Percentiles rank a stretch among this genome's conserved stretches.
Conservation (phyloP, 805 yeast genomes). For the Limtongia smithiae region DNA sequence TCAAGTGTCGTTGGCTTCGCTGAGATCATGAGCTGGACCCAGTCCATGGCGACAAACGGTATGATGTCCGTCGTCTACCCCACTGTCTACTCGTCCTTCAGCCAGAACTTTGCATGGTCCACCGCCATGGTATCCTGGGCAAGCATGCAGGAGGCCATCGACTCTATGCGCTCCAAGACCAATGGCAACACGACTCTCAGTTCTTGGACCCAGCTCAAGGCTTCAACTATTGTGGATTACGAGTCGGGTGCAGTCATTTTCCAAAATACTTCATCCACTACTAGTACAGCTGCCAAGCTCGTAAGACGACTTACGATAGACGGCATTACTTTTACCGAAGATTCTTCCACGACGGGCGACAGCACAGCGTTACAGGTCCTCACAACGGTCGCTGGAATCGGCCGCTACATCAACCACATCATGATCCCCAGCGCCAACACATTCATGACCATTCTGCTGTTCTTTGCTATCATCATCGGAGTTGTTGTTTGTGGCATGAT, state of each 20-base stretch:
- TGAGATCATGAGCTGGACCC: slow-evolving; percentile 35
- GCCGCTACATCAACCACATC: slow-evolving; percentile 34
- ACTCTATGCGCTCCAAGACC: slow-evolving; percentile 32
- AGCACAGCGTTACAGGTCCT: slow-evolving; percentile 16
- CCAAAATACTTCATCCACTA: slow-evolving; percentile 1
- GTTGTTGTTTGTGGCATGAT: slow-evolving; percentile 29
- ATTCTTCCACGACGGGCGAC: slow-evolving; percentile 3
- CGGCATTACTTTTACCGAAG: slow-evolving; percentile 14
- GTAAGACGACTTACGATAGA: slow-evolving; percentile 10
- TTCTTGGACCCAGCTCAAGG: slow-evolving; percentile 19
- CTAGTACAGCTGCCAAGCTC: slow-evolving; percentile 8
- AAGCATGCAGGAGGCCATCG: slow-evolving; percentile 35
- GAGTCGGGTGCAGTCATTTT: slow-evolving; percentile 17
- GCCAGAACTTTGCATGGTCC: slow-evolving; percentile 38
- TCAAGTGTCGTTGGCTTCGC: slow-evolving; percentile 31
- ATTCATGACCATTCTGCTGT: slow-evolving; percentile 36
- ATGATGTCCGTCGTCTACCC: slow-evolving; percentile 37
- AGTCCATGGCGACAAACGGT: slow-evolving; percentile 36
- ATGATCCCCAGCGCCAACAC: slow-evolving; percentile 36
- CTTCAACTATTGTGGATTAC: slow-evolving; percentile 23
- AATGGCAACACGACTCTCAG: slow-evolving; percentile 35
- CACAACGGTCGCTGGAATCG: slow-evolving; percentile 34
- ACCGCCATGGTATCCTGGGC: slow-evolving; percentile 36
- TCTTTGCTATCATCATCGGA: slow-evolving; percentile 36
- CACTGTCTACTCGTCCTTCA: slow-evolving; percentile 34